phyloP scores from a whole-genome alignment of 768 basidiomycete genomes.

The Russula olivacea region DNA sequence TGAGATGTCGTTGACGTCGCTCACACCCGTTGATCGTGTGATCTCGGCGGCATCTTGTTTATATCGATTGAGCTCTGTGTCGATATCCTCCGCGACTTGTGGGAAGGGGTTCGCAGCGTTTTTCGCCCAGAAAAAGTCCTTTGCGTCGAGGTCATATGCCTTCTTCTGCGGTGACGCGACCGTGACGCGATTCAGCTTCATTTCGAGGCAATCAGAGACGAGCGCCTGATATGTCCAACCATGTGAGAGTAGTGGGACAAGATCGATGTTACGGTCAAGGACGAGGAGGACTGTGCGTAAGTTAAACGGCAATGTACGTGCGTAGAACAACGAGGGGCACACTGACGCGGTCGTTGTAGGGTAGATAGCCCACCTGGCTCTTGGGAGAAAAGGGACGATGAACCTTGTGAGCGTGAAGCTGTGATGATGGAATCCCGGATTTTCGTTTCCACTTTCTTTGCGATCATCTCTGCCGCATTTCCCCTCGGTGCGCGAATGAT shows the following conservation, averaged over 20 bases:
- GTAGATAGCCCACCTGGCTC: slow-evolving; percentile 80
- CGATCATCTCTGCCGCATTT: slow-evolving; percentile 99
- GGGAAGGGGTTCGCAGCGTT: slow-evolving; percentile 97
- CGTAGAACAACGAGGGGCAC: not conserved
- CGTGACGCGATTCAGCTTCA: slow-evolving; percentile 92
- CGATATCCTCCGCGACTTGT: slow-evolving; percentile 96
- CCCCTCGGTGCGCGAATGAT: slow-evolving; percentile 92
- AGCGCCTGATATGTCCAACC: slow-evolving; percentile 99
- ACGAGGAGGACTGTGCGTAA: slow-evolving; percentile 74
- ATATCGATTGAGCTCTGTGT: slow-evolving; percentile 82
- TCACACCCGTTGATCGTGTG: slow-evolving; percentile 91
- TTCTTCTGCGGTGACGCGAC: slow-evolving; percentile 70
- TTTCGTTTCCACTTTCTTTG: slow-evolving; percentile 88
- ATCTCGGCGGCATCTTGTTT: slow-evolving; percentile 97
- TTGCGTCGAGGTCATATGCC: slow-evolving; percentile 94
- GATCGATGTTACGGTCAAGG: slow-evolving; percentile 89
- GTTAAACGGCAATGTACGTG: slow-evolving; percentile 11
- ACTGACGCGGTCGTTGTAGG: slow-evolving; percentile 80
- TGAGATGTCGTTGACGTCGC: slow-evolving; percentile 90
- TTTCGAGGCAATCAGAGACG: slow-evolving; percentile 94
- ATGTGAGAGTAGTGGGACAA: slow-evolving; percentile 89
- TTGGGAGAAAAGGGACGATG: slow-evolving; percentile 68
- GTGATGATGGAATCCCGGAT: slow-evolving; percentile 80
- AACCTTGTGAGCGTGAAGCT: slow-evolving; percentile 53
- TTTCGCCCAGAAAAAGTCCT: slow-evolving; percentile 98